These are phyloP conservation scores for Hericium rajendrae DNA, from an alignment of 768 basidiomycete species.

Conservation along the genomic window DNA sequence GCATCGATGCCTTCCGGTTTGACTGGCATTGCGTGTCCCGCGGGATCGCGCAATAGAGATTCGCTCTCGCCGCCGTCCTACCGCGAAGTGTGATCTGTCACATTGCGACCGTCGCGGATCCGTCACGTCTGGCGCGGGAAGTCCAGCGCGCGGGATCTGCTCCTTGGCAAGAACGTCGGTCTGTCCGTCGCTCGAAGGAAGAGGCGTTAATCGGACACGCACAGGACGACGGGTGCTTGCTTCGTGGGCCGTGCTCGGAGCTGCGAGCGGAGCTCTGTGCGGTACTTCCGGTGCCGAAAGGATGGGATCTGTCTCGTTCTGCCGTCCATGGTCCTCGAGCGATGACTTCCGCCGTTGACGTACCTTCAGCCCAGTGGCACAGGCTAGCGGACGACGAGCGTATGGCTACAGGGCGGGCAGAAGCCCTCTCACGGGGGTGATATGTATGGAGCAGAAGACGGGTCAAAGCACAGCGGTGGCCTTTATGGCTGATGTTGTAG, in stretches of 20 bases:
- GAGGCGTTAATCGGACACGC: neutral
- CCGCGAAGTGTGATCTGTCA: neutral
- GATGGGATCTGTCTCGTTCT: neutral
- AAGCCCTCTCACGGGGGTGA: neutral
- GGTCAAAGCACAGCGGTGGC: neutral
- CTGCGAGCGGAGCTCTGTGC: neutral
- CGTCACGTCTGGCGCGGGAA: neutral
- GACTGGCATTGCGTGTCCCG: neutral
- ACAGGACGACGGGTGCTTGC: neutral
- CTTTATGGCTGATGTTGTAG: neutral
- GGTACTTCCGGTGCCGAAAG: neutral
- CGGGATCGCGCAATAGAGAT: neutral
- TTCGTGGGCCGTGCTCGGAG: neutral
- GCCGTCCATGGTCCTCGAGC: neutral
- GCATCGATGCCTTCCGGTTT: neutral
- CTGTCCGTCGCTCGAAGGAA: neutral
- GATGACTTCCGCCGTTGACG: neutral
- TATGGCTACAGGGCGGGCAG: neutral
- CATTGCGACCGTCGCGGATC: no score
- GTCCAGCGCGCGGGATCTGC: neutral
- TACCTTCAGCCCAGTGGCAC: neutral
- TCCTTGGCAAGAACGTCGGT: neutral
- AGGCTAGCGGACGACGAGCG: neutral
- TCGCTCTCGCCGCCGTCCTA: neutral
- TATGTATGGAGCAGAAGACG: neutral